phyloP scores from a whole-genome alignment of 2,329 filamentous ascomycete genomes.

The Aspergillus luchuensis region DNA sequence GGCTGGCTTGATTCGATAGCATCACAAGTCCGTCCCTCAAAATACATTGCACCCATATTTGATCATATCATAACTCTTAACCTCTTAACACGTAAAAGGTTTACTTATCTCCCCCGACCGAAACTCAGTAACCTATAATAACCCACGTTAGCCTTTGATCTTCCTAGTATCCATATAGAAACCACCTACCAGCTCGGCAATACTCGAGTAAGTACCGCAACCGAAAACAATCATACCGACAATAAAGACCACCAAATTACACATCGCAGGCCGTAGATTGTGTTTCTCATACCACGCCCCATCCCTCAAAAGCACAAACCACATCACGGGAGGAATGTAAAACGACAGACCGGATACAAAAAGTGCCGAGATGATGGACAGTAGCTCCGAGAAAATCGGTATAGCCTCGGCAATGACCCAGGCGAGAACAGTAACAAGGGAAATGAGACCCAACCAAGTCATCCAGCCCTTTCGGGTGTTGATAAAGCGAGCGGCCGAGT shows the following conservation, averaged over 20 bases:
- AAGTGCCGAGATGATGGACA: constrained; percentile 56
- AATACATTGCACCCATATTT: no score
- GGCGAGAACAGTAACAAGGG: constrained; percentile 17
- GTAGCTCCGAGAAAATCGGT: constrained; percentile 24
- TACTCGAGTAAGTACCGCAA: constrained; percentile 22
- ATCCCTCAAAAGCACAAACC: constrained; percentile 28
- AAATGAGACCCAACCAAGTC: constrained; percentile 21
- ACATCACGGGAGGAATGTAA: constrained; percentile 57
- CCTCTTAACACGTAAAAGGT: constrained; percentile 7
- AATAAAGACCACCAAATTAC: constrained; percentile 19
- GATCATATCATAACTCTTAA: no score
- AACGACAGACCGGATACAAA: constrained; percentile 90
- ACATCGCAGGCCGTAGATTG: constrained; percentile 35
- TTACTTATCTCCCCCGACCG: constrained; percentile 3
- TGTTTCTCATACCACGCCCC: constrained; percentile 34
- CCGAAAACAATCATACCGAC: constrained; percentile 21
- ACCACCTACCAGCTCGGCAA: constrained; percentile 20
- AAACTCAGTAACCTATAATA: background rate
- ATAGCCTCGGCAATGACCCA: constrained; percentile 27
- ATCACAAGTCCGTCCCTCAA: no score
- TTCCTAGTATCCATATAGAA: no score
- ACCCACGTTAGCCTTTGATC: background rate
- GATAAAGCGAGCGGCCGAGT: constrained; percentile 20
- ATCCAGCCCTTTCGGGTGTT: constrained; percentile 23
- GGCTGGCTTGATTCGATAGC: no score